phyloP scores from a whole-genome alignment of 2,329 filamentous ascomycete species.

The Pyrenophora seminiperda region DNA sequence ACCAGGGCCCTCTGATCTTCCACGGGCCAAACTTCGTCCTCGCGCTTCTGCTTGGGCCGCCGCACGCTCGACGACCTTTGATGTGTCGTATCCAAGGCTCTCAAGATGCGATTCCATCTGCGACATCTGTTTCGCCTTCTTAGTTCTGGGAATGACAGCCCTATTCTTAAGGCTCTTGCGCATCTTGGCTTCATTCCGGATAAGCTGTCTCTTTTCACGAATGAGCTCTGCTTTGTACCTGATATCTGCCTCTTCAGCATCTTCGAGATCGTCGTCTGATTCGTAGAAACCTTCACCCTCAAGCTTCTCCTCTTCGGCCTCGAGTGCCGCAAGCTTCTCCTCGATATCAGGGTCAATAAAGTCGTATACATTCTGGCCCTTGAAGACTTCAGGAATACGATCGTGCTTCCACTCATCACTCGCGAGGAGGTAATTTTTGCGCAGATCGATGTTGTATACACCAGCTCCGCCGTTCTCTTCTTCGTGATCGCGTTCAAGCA shows the following conservation, averaged over 20 bases:
- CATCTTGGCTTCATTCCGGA: conserved; percentile 93
- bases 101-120: conserved; percentile 87
- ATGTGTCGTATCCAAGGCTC: conserved; percentile 82
- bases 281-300: conserved; percentile 94
- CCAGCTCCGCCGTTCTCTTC: conserved; percentile 92
- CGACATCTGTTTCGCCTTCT: conserved; percentile 78
- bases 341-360: conserved; percentile 98
- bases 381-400: conserved; percentile 89
- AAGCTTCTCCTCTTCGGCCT: conserved; percentile 93
- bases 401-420: conserved; percentile 95
- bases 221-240: conserved; percentile 93
- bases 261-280: conserved; percentile 72
- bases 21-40: conserved; percentile 71
- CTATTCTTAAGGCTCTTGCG: conserved; percentile 97
- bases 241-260: conserved; percentile 85
- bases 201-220: conserved; percentile 88
- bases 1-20: conserved; percentile 57
- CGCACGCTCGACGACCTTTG: conserved; percentile 73
- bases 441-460: conserved; percentile 93
- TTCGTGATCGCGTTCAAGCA: conserved; percentile 83
- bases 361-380: conserved; percentile 97
- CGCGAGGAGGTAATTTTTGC: conserved; percentile 83
- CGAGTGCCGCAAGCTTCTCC: conserved; percentile 84
- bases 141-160: conserved; percentile 85
- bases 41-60: conserved; percentile 66